Percentiles rank a stretch among this genome's conserved stretches.
Evolutionary conservation across 2,329 filamentous ascomycete species (phyloP).

Genomic region (Neonectria hederae): DNA sequence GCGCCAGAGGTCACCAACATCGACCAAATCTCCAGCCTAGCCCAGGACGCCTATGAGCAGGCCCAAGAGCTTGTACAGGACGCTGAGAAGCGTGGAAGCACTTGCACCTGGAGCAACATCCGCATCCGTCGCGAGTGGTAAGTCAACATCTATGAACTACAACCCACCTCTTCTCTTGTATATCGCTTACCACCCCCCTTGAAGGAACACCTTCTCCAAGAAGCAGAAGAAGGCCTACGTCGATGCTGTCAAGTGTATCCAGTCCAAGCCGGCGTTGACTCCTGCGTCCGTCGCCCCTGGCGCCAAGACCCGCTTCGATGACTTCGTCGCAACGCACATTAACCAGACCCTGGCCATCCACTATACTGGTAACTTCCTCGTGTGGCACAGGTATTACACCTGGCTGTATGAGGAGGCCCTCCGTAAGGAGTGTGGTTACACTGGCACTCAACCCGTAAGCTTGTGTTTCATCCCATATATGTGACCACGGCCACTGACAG

Average conservation of each 20-base stretch:
- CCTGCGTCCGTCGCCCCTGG: slow-evolving; percentile 51
- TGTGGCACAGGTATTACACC: slow-evolving; percentile 47
- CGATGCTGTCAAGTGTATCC: slow-evolving; percentile 56
- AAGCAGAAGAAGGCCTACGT: slow-evolving; percentile 51
- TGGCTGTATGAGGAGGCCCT: slow-evolving; percentile 47
- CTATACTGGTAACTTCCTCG: slow-evolving; percentile 47
- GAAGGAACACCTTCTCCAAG: slow-evolving; percentile 40
- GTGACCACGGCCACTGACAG: slow-evolving; percentile 15
- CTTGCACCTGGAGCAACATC: slow-evolving; percentile 43
- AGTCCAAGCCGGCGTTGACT: slow-evolving; percentile 48
- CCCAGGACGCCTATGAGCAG: slow-evolving; percentile 35
- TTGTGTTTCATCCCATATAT: neutral
- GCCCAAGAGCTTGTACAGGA: slow-evolving; percentile 33
- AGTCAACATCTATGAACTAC: slow-evolving; percentile 1
- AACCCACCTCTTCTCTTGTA: neutral
- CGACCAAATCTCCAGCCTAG: slow-evolving; percentile 35
- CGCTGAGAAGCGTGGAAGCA: slow-evolving; percentile 35
- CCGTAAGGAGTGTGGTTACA: slow-evolving; percentile 48
- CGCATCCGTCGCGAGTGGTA: slow-evolving; percentile 47
- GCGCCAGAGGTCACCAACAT: slow-evolving; percentile 35
- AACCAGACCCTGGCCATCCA: slow-evolving; percentile 58
- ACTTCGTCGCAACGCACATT: slow-evolving; percentile 60
- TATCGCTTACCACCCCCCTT: neutral
- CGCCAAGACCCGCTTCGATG: slow-evolving; percentile 57
- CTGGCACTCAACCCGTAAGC: slow-evolving; percentile 51